These are phyloP conservation scores for Dioszegia hungarica DNA, from an alignment of 768 basidiomycete species.

Conservation along the genomic window DNA sequence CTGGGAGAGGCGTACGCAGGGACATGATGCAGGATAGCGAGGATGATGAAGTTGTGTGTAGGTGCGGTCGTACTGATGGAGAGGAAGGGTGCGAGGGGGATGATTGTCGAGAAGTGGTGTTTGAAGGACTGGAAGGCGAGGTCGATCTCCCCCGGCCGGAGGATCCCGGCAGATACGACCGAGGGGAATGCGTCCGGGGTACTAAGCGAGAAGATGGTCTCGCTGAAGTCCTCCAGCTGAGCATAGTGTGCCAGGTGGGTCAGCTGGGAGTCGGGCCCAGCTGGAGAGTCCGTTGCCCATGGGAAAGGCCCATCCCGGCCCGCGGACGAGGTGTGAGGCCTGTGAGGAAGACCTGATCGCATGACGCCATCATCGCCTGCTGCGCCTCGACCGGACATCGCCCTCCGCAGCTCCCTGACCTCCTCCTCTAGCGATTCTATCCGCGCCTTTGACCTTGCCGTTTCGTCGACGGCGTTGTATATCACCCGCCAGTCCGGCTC, in stretches of 20 bases:
- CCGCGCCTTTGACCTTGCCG: too few species aligned
- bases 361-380: too few species aligned
- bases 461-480: too few species aligned
- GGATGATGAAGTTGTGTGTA: conserved; percentile 21
- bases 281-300: neutral
- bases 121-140: conserved; percentile 29
- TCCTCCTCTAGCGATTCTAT: too few species aligned
- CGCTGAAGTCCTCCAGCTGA: neutral
- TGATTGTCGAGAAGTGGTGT: conserved; percentile 20
- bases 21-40: conserved; percentile 16
- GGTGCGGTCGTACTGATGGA: conserved; percentile 18
- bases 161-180: neutral
- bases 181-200: conserved; percentile 8
- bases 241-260: neutral
- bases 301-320: too few species aligned
- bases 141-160: conserved; percentile 11
- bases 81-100: conserved; percentile 23
- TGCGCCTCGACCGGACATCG: too few species aligned
- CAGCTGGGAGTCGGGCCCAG: neutral
- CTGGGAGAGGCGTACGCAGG: neutral
- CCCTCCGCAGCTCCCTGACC: conserved; percentile 5
- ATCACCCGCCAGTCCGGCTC: too few species aligned
- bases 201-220: conserved; percentile 10
- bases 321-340: too few species aligned
- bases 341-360: too few species aligned